Evolutionary conservation across 805 yeast species (phyloP).

Genomic region (Hanseniaspora nectarophila): DNA sequence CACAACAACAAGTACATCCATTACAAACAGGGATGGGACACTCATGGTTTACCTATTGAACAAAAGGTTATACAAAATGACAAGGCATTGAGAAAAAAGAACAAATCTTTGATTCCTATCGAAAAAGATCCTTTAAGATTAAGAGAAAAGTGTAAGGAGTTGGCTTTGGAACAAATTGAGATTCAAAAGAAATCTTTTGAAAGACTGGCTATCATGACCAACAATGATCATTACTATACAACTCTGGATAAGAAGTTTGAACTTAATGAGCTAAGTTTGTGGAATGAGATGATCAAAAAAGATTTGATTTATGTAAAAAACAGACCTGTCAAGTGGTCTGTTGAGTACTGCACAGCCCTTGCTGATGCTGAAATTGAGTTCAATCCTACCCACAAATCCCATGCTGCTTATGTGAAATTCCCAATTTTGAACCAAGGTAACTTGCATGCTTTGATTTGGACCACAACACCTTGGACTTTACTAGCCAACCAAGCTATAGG

Average conservation of each 20-base stretch:
- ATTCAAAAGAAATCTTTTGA: slow-evolving; percentile 54
- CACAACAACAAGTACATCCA: slow-evolving; percentile 45
- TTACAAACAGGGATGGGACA: slow-evolving; percentile 95
- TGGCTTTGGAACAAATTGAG: slow-evolving; percentile 40
- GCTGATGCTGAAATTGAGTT: slow-evolving; percentile 96
- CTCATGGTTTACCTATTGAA: slow-evolving; percentile 96
- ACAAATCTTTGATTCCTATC: slow-evolving; percentile 23
- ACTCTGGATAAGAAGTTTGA: slow-evolving; percentile 68
- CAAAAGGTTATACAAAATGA: slow-evolving; percentile 49
- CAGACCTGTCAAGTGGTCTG: slow-evolving; percentile 96
- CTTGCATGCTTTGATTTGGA: slow-evolving; percentile 59
- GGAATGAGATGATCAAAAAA: slow-evolving; percentile 49
- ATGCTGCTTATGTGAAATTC: slow-evolving; percentile 57
- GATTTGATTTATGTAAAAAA: slow-evolving; percentile 70
- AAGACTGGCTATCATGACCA: slow-evolving; percentile 69
- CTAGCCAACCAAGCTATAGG: slow-evolving; percentile 79
- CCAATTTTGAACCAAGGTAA: slow-evolving; percentile 31
- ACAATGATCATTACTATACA: slow-evolving; percentile 60
- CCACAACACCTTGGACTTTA: slow-evolving; percentile 97
- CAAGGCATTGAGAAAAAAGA: slow-evolving; percentile 20
- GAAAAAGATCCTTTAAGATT: slow-evolving; percentile 49
- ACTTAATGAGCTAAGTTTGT: slow-evolving; percentile 58
- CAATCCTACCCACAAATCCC: slow-evolving; percentile 55
- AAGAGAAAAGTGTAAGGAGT: slow-evolving; percentile 51
- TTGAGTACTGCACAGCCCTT: slow-evolving; percentile 82